phyloP scores from a whole-genome alignment of 2,329 filamentous ascomycete species.

The Colletotrichum gloeosporioides region DNA sequence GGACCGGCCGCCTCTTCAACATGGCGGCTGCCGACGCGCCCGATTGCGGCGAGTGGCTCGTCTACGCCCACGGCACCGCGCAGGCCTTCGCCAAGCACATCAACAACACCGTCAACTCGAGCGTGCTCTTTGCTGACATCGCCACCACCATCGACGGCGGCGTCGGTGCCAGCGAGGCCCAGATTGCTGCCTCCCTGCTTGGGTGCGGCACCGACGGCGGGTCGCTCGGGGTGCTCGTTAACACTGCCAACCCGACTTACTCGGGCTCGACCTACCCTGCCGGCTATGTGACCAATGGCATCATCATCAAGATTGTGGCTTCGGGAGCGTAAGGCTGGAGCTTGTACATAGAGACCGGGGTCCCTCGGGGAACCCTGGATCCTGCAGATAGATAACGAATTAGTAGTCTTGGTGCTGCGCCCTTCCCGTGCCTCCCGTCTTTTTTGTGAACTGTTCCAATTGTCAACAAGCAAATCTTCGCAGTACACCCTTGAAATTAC shows the following conservation, averaged over 20 bases:
- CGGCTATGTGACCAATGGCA: neutral
- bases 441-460: neutral
- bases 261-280: neutral
- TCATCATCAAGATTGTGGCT: neutral
- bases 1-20: conserved; percentile 14
- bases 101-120: neutral
- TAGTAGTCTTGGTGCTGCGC: neutral
- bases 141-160: neutral
- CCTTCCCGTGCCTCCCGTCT: neutral
- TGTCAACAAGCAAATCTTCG: no score
- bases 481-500: neutral
- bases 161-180: neutral
- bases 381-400: neutral
- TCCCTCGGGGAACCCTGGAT: neutral
- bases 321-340: neutral
- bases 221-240: neutral
- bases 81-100: neutral
- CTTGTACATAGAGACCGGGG: neutral
- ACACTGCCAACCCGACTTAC: neutral
- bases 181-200: neutral
- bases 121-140: neutral
- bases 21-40: conserved; percentile 15
- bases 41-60: conserved; percentile 25
- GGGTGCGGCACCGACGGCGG: neutral
- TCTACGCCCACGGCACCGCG: conserved; percentile 1